Evolutionary conservation across 208 protist genomes (phyloP).

Genomic region (Acanthamoeba royreba): DNA sequence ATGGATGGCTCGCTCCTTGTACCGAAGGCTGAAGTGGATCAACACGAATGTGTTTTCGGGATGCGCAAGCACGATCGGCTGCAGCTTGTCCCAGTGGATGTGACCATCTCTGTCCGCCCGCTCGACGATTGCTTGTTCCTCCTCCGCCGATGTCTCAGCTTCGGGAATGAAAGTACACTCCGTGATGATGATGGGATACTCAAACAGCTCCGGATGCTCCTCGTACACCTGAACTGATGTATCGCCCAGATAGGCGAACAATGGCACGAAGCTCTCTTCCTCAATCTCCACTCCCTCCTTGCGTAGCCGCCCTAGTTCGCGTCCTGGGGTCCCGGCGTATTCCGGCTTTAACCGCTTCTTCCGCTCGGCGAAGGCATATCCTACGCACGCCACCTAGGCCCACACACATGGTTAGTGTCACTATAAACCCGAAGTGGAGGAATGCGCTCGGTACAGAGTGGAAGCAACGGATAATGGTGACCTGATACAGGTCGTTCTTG

Average conservation of each 20-base stretch:
- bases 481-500: neutral
- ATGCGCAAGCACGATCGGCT: neutral
- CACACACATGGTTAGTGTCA: too few relatives aligned
- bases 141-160: neutral
- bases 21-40: neutral
- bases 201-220: neutral
- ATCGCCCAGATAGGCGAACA: conserved; percentile 35
- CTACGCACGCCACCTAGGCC: conserved; percentile 14
- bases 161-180: conserved; percentile 17
- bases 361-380: neutral
- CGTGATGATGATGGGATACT: conserved; percentile 40
- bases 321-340: neutral
- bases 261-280: neutral
- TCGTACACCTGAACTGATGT: neutral
- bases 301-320: neutral
- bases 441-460: neutral
- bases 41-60: neutral
- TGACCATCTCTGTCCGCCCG: conserved; percentile 5
- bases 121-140: neutral
- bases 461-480: neutral
- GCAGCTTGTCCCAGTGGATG: neutral
- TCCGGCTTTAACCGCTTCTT: neutral
- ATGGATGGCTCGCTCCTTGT: neutral
- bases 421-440: too few relatives aligned
- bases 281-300: neutral